Conservation (phyloP, 345 rosid genomes). For the Euphorbia peplus region DNA sequence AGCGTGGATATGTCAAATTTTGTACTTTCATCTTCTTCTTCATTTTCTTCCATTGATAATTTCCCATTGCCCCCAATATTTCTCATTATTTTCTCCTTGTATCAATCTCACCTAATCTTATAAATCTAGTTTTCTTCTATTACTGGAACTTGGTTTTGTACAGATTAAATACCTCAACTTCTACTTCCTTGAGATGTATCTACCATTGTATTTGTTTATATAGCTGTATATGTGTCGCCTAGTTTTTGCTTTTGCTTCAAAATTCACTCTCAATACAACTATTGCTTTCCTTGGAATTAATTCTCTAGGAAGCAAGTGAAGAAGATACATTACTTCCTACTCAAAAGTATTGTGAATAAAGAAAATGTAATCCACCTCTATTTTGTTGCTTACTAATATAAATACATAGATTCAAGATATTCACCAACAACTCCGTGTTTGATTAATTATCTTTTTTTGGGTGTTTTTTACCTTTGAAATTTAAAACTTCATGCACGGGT, state of each 20-base stretch:
- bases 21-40: conserved; percentile 50
- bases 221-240: not conserved
- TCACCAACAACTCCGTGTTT: too few species aligned
- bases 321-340: conserved; percentile 7
- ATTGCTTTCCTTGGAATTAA: conserved; percentile 38
- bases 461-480: too few species aligned
- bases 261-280: conserved; percentile 14
- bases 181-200: not conserved
- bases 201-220: not conserved
- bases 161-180: not conserved
- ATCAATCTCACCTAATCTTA: too few species aligned
- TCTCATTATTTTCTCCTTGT: conserved; percentile 13
- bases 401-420: too few species aligned
- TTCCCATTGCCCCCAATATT: conserved; percentile 33
- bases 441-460: too few species aligned
- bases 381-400: too few species aligned
- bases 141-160: not conserved
- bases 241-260: conserved; percentile 42
- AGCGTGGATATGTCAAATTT: conserved; percentile 50
- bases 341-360: too few species aligned
- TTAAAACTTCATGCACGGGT: too few species aligned
- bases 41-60: conserved; percentile 50
- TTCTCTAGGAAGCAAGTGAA: not conserved
- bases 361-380: too few species aligned
- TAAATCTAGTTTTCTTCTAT: too few species aligned